These are phyloP conservation scores for Chondrostereum purpureum DNA, from an alignment of 1,284 basidiomycete genomes.

Conservation along the genomic window DNA sequence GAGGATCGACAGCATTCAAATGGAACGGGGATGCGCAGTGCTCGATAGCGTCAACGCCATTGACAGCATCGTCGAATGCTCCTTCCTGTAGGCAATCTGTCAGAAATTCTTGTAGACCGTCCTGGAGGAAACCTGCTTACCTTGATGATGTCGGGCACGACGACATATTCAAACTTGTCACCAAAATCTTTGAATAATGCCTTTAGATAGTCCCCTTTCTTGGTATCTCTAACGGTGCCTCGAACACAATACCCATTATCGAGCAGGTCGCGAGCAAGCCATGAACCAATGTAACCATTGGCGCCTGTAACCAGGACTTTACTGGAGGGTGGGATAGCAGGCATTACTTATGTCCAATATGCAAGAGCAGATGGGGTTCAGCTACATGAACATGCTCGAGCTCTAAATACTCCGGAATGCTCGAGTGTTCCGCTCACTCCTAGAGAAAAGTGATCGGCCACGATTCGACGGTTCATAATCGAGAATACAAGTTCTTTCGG, in stretches of 20 bases:
- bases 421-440: too few relatives aligned
- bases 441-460: too few relatives aligned
- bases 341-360: too few relatives aligned
- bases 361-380: too few relatives aligned
- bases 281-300: slow-evolving; percentile 28
- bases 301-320: slow-evolving; percentile 33
- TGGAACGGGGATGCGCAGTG: slow-evolving; percentile 48
- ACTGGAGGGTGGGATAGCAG: too few relatives aligned
- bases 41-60: slow-evolving; percentile 51
- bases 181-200: not conserved
- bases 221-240: not conserved
- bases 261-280: slow-evolving; percentile 23
- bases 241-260: not conserved
- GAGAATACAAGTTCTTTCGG: too few relatives aligned
- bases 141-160: not conserved
- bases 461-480: too few relatives aligned
- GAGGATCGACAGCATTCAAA: slow-evolving; percentile 30
- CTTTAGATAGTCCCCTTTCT: not conserved
- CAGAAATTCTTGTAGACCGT: not conserved
- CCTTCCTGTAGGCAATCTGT: slow-evolving; percentile 34
- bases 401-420: too few relatives aligned
- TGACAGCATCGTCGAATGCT: slow-evolving; percentile 61
- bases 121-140: not conserved
- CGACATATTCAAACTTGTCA: not conserved
- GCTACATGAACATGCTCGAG: too few relatives aligned